Conservation (phyloP, 768 basidiomycete genomes). For the Tulasnella calospora region DNA sequence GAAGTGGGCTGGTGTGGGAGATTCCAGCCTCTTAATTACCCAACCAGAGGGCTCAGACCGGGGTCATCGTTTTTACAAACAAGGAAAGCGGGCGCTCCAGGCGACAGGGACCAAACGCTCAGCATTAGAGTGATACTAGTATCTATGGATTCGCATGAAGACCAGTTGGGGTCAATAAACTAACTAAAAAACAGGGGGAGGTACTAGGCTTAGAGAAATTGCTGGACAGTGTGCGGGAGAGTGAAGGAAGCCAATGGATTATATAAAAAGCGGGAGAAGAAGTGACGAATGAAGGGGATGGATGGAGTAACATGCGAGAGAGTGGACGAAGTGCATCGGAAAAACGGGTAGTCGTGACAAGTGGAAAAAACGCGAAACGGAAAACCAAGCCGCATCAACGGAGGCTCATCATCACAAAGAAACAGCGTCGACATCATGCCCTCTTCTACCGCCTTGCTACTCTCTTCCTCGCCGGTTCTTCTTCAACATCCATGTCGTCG, state of each 20-base stretch:
- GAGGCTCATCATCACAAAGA: neutral
- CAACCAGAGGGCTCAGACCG: neutral
- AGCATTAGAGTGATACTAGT: neutral
- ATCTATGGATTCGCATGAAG: slow-evolving; percentile 1
- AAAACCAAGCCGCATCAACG: neutral
- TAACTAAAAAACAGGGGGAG: neutral
- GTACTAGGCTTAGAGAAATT: neutral
- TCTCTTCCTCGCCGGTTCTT: slow-evolving; percentile 72
- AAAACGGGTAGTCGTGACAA: slow-evolving; percentile 4
- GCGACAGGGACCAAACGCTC: neutral
- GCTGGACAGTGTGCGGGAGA: neutral
- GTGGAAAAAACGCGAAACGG: neutral
- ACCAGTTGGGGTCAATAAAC: neutral
- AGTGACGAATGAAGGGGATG: neutral
- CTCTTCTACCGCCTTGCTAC: slow-evolving; percentile 54
- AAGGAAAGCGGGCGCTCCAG: neutral
- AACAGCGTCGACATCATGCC: neutral
- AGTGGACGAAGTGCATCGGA: neutral
- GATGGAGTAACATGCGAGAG: neutral
- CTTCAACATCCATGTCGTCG: slow-evolving; percentile 71
- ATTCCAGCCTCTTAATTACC: neutral
- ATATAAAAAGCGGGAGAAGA: slow-evolving; percentile 6
- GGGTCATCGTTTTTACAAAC: neutral
- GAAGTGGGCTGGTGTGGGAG: neutral
- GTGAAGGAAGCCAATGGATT: slow-evolving; percentile 11